Conservation (phyloP, 257 asterid genomes). For the Solanum raphanifolium region DNA sequence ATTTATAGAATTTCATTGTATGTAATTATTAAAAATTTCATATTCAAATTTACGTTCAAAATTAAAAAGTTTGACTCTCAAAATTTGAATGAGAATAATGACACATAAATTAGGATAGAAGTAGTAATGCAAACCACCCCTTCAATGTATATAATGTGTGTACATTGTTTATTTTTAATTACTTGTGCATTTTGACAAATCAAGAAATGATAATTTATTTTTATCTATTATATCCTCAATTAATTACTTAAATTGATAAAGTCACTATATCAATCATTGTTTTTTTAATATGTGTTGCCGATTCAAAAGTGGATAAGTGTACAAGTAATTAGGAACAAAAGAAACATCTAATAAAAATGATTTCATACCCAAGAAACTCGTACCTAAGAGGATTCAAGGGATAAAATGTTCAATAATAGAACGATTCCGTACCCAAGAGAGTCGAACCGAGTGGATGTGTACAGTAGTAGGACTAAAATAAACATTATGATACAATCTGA, state of each 20-base stretch:
- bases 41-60: not conserved
- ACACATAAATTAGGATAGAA: not conserved
- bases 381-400: no score
- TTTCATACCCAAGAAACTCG: not conserved
- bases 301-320: no score
- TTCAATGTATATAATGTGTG: not conserved
- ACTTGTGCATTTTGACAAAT: no score
- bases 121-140: not conserved
- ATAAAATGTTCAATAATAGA: no score
- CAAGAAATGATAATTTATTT: no score
- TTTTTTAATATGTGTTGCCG: no score
- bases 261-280: no score
- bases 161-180: no score
- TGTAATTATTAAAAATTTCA: not conserved
- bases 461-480: not conserved
- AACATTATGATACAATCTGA: not conserved
- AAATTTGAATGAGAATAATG: no score
- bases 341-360: no score
- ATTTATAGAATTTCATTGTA: no score
- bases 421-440: not conserved
- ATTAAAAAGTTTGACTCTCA: not conserved
- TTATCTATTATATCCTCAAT: rapidly evolving
- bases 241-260: no score
- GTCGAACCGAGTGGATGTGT: not conserved
- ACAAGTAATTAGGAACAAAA: rapidly evolving